Conservation (phyloP, 352 stramenopile species). For the Pythium rhizo-oryzae region DNA sequence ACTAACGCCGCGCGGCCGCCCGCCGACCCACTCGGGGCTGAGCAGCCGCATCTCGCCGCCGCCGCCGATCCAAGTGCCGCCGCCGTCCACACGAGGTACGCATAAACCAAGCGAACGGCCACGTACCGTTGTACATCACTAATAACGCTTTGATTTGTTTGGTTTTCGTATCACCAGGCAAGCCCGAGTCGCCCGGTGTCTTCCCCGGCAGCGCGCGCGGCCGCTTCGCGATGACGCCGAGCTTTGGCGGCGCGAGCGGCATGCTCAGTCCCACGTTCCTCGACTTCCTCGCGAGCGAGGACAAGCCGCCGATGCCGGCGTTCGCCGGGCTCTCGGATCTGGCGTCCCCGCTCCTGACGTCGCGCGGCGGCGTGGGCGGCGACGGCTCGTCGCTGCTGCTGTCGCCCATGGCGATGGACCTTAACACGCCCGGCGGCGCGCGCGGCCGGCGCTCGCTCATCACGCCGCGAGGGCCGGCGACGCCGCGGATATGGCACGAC, state of each 20-base stretch:
- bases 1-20: neutral
- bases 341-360: conserved; percentile 46
- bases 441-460: conserved; percentile 26
- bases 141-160: neutral
- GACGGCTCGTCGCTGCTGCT: conserved; percentile 1
- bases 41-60: conserved; percentile 60
- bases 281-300: conserved; percentile 70
- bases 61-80: conserved; percentile 66
- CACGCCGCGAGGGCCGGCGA: conserved; percentile 31
- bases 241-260: conserved; percentile 26
- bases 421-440: conserved; percentile 25
- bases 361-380: conserved; percentile 24
- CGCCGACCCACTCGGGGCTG: conserved; percentile 29
- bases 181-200: conserved; percentile 31
- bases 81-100: conserved; percentile 19
- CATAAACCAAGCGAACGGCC: neutral
- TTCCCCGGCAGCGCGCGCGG: conserved; percentile 20
- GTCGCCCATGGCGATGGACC: conserved; percentile 36
- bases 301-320: conserved; percentile 45
- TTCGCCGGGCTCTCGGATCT: conserved; percentile 40
- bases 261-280: conserved; percentile 83
- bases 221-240: conserved; percentile 26
- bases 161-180: neutral
- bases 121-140: neutral
- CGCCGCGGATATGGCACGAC: conserved; percentile 68